Percentiles rank a stretch among this genome's conserved stretches.
phyloP scores from a whole-genome alignment of 2,329 filamentous ascomycete genomes.

The Balansia obtecta region DNA sequence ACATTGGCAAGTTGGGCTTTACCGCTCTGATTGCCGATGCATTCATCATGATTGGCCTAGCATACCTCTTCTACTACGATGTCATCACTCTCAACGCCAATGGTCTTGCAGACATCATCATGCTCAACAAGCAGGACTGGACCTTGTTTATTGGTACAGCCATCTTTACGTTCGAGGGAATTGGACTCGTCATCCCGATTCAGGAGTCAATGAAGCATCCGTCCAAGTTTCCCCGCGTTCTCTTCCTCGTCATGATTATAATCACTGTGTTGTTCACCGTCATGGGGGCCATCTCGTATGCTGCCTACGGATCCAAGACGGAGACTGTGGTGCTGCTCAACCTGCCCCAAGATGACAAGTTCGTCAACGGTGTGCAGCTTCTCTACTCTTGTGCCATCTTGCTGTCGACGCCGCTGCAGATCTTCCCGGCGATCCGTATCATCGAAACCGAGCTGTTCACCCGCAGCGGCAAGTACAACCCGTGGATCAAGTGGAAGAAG shows the following conservation, averaged over 20 bases:
- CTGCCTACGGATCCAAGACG: conserved; percentile 87
- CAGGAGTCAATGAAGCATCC: conserved; percentile 94
- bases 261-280: conserved; percentile 84
- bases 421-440: conserved; percentile 96
- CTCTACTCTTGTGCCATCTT: conserved; percentile 97
- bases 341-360: conserved; percentile 85
- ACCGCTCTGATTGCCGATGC: conserved; percentile 87
- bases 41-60: conserved; percentile 84
- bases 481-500: conserved; percentile 99
- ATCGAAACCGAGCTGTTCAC: conserved; percentile 91
- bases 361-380: conserved; percentile 93
- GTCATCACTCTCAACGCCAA: conserved; percentile 66
- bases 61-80: conserved; percentile 95
- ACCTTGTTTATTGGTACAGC: conserved; percentile 97
- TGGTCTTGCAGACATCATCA: conserved; percentile 72
- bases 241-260: conserved; percentile 85
- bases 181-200: conserved; percentile 94
- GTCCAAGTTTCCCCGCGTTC: conserved; percentile 77
- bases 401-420: conserved; percentile 86
- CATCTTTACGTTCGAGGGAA: conserved; percentile 97
- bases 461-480: conserved; percentile 91
- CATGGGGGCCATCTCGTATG: conserved; percentile 89
- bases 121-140: conserved; percentile 88
- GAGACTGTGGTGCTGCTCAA: conserved; percentile 96
- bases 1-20: conserved; percentile 95